Conservation (phyloP, 2,329 filamentous ascomycete genomes). For the Scedosporium minutisporum region DNA sequence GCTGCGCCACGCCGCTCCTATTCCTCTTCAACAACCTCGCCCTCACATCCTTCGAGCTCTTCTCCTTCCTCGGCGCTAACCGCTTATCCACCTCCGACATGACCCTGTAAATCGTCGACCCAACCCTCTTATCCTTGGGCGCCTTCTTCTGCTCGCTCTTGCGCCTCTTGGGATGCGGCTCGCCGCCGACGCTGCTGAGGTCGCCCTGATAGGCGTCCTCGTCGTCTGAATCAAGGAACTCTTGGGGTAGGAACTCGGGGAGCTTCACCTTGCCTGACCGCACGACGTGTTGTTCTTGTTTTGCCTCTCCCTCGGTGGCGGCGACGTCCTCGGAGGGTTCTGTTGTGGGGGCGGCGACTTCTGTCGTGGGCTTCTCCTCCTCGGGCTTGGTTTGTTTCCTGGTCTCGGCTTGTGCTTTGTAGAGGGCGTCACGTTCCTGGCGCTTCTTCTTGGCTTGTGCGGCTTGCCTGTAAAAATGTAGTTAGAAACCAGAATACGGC, state of each 20-base stretch:
- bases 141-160: constrained; percentile 14
- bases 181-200: constrained; percentile 6
- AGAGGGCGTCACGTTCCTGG: constrained; percentile 41
- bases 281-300: constrained; percentile 7
- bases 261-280: constrained; percentile 12
- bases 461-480: constrained; percentile 29
- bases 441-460: constrained; percentile 44
- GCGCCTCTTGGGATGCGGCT: not conserved
- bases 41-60: constrained; percentile 31
- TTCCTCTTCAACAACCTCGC: constrained; percentile 35
- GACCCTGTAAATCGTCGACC: constrained; percentile 44
- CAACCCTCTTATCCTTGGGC: constrained; percentile 38
- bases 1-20: constrained; percentile 24
- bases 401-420: constrained; percentile 45
- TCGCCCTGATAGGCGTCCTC: constrained; percentile 15
- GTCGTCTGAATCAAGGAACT: constrained; percentile 40
- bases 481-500: not conserved
- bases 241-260: constrained; percentile 40
- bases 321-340: constrained; percentile 8
- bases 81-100: constrained; percentile 31
- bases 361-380: constrained; percentile 1
- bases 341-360: not conserved
- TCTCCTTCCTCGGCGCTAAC: constrained; percentile 38
- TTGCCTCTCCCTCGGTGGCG: constrained; percentile 10
- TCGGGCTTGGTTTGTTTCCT: constrained; percentile 25